Percentiles rank a stretch among this genome's conserved stretches.
Evolutionary conservation across 495 filamentous ascomycete species (phyloP).

Genomic region (Zalerion maritima): DNA sequence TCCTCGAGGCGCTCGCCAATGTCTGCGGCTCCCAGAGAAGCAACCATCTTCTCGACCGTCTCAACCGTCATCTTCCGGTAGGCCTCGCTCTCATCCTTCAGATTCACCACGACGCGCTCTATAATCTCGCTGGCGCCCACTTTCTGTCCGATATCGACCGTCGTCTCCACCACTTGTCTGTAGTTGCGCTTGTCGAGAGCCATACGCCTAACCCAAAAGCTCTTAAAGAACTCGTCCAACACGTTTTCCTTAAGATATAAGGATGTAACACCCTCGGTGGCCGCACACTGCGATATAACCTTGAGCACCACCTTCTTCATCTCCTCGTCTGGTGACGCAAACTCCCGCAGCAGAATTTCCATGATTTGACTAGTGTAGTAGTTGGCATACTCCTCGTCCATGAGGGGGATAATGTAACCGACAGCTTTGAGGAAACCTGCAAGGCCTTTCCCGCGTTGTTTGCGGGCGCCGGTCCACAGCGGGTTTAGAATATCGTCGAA

Average conservation of each 20-base stretch:
- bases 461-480: slow-evolving; percentile 88
- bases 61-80: slow-evolving; percentile 99
- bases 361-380: slow-evolving; percentile 98
- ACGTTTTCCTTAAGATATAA: slow-evolving; percentile 91
- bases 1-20: slow-evolving; percentile 88
- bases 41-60: slow-evolving; percentile 90
- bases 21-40: slow-evolving; percentile 82
- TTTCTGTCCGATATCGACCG: slow-evolving; percentile 93
- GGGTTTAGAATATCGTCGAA: slow-evolving; percentile 97
- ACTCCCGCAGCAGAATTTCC: slow-evolving; percentile 94
- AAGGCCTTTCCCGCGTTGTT: slow-evolving; percentile 91
- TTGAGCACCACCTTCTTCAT: slow-evolving; percentile 99
- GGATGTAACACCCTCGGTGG: slow-evolving; percentile 87
- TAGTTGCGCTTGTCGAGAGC: slow-evolving; percentile 95
- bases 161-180: slow-evolving; percentile 93
- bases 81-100: slow-evolving; percentile 96
- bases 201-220: slow-evolving; percentile 96
- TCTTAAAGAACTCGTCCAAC: slow-evolving; percentile 92
- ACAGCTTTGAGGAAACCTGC: slow-evolving; percentile 96
- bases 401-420: slow-evolving; percentile 94
- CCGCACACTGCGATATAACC: slow-evolving; percentile 92
- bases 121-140: slow-evolving; percentile 91
- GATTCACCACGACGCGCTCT: slow-evolving; percentile 79
- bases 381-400: slow-evolving; percentile 99
- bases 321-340: slow-evolving; percentile 92